Base-by-base conservation (phyloP, 805 yeast genomes). In the Saccharomycopsis selenospora region DNA sequence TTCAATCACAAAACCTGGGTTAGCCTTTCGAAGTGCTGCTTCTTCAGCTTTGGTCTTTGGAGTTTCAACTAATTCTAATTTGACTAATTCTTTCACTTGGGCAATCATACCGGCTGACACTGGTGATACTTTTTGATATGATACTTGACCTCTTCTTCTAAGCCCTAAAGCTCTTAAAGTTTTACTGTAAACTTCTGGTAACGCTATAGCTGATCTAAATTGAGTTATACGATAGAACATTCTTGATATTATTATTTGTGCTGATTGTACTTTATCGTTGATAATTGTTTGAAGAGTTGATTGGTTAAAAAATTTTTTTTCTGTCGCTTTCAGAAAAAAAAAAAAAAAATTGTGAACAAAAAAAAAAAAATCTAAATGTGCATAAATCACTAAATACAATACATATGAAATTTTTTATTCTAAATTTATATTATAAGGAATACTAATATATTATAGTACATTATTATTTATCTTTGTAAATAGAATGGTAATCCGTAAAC, bases 31-130 rank as follows among this genome's bases (percentile, higher is more conserved):
- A 38, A 68, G 68, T 7, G 57, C 60, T 47, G 81, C 70, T 63
- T 80, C 70, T 59, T 85, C 73, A 14, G 66, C 63, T 47, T 71
- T 73, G 1, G 79, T 65, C 56, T 79, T 65, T 17, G 68, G 67
- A 25, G 70, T 66, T 40, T 79, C 81, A 8, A 83, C 79, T 30
- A 88, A 68, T 57, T 88, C 91, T 25, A 91, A 93, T 43, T 76
- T 77, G 6, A 91, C 90, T 49, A 91, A 70, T 64, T 91, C 97
- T 65, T 91, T 91, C 42, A 91, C 86, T 51, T 75, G 71, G 27
- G 87, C 78, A 49, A 91, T 73, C 70, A 82, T 80, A 64, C 95
- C 96, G 2, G 98, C 96, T 51, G 82, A 76, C 28, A 82, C 77
- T 13, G 95, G 89, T 10, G 83, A 73, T 3, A 85, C 87, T 42